Conservation (phyloP, 352 stramenopile species). For the Globisporangium recalcitrans region DNA sequence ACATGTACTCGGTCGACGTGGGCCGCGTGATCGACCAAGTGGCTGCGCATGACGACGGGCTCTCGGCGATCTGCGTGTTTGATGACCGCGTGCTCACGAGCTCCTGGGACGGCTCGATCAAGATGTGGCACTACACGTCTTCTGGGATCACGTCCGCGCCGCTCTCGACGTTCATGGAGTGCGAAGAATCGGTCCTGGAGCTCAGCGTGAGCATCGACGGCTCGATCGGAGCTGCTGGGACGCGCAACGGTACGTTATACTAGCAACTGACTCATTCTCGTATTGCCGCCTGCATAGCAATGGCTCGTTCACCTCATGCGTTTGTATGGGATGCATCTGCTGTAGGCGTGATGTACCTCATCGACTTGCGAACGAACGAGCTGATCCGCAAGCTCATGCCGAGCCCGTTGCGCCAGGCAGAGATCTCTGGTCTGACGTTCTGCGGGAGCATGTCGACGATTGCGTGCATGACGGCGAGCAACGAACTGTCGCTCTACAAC, state of each 20-base stretch:
- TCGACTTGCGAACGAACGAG: constrained; percentile 64
- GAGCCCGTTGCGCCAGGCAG: constrained; percentile 45
- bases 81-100: constrained; percentile 70
- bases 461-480: constrained; percentile 60
- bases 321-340: neutral
- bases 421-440: constrained; percentile 63
- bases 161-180: constrained; percentile 69
- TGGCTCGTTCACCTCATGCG: neutral
- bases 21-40: constrained; percentile 78
- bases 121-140: constrained; percentile 73
- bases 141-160: constrained; percentile 60
- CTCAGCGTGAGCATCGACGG: constrained; percentile 71
- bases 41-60: constrained; percentile 69
- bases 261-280: neutral
- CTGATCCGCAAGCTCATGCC: constrained; percentile 55
- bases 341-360: constrained; percentile 56
- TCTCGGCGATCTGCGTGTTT: constrained; percentile 71
- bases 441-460: constrained; percentile 45
- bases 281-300: neutral
- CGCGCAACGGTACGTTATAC: constrained; percentile 52
- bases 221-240: constrained; percentile 49
- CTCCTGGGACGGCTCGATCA: constrained; percentile 75
- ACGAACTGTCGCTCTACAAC: constrained; percentile 67
- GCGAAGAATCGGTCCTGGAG: constrained; percentile 60
- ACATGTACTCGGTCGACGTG: constrained; percentile 86